Evolutionary conservation across 352 stramenopile species (phyloP).

Genomic region (Globisporangium okanoganense): DNA sequence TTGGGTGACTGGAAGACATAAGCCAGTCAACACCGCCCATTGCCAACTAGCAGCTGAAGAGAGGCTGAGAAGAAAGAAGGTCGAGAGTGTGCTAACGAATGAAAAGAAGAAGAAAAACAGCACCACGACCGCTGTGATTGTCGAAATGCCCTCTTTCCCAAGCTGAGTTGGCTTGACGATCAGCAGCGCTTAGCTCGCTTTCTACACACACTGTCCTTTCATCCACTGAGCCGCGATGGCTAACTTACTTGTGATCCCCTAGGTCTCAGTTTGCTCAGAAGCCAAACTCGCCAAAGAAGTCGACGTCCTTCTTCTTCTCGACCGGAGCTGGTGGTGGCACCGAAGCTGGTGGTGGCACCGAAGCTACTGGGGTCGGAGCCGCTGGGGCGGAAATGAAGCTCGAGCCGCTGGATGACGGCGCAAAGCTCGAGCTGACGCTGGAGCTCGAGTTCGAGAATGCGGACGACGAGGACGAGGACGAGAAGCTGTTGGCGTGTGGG

Average conservation of each 20-base stretch:
- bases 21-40: neutral
- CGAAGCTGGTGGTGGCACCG: constrained; percentile 13
- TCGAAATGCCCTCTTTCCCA: neutral
- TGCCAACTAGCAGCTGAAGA: neutral
- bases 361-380: constrained; percentile 7
- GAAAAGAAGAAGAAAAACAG: constrained; percentile 9
- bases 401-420: constrained; percentile 17
- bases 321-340: constrained; percentile 22
- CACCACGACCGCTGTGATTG: constrained; percentile 8
- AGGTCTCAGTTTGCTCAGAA: constrained; percentile 35
- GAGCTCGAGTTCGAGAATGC: constrained; percentile 21
- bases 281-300: constrained; percentile 83
- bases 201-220: neutral
- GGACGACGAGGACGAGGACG: constrained; percentile 38
- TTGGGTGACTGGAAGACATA: neutral
- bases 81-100: constrained; percentile 3
- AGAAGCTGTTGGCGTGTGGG: constrained; percentile 36
- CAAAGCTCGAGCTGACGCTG: constrained; percentile 22
- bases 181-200: neutral
- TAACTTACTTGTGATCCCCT: constrained; percentile 7
- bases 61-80: neutral
- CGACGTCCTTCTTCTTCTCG: constrained; percentile 74
- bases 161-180: neutral
- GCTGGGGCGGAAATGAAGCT: constrained; percentile 13
- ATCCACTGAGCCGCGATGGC: neutral